Evolutionary conservation across 2,329 filamentous ascomycete genomes (phyloP), one percentile per base, ranked within the genome.

Genomic region (Raffaelea arxii): DNA sequence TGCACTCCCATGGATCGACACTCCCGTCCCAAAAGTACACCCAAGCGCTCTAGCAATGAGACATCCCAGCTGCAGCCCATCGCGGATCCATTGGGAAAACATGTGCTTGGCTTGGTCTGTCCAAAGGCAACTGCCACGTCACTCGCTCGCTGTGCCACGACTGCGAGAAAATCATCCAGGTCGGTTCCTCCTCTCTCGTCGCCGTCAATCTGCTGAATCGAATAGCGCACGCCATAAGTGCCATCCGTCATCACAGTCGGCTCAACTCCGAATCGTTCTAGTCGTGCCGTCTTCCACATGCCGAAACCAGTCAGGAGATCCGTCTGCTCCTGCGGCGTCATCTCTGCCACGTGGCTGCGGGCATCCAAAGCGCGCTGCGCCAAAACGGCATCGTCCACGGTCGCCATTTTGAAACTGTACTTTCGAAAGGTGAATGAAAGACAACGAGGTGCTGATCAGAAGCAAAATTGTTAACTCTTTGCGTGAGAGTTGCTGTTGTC

Each of bases 1-100:
- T 86, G 80, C 21, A 82, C 71, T 49, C 82, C 82, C 64, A 86
- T 86, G 47, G 64, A 74, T 49, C 71, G 73, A 55, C 80, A 75
- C 58, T 87, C 82, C 46, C 71, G 63, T 16, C 80, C 82, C 77
- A 86, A 84, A 47, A 77, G 75, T 50, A 72, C 64, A 36, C 83
- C 82, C 32, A 80, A 77, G 37, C 36, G 43, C 19, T 6, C 36
- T 37, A 45, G 10, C 35, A 45, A 19, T 7, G 36, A 35, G 7
- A 32, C 25, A 25, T 45, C 43, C 43, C 43, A 45, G 43, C 43
- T 40, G 43, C 43, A 45, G 43, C 43, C 43, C 35, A 45, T 45
- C 10, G 43, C 36, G 21, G 43, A 45, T 3, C 43, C 43, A 37
- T 45, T 45, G 18, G 43, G 43, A 19, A 39, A 45, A 9, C 43